Evolutionary conservation across 495 filamentous ascomycete genomes (phyloP).

Genomic region (Penicillium lagena): DNA sequence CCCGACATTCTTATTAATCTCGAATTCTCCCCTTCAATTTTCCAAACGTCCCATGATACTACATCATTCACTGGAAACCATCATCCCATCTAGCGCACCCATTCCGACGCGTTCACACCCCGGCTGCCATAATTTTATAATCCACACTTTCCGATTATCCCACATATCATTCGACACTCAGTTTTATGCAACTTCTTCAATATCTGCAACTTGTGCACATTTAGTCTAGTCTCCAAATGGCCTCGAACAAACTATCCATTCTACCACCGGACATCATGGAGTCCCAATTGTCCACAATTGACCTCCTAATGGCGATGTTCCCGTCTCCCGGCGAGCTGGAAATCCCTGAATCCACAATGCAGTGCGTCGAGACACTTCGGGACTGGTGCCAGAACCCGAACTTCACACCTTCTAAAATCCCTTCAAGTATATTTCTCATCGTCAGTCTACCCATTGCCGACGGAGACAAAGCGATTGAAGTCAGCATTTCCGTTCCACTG

Average conservation of each 20-base stretch:
- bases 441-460: constrained; percentile 21
- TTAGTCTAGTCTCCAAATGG: constrained; percentile 9
- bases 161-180: neutral
- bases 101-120: no score
- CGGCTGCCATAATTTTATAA: no score
- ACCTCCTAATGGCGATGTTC: constrained; percentile 33
- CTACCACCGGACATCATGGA: constrained; percentile 25
- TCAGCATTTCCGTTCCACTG: constrained; percentile 30
- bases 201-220: neutral
- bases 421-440: constrained; percentile 17
- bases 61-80: no score
- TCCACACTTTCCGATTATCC: neutral
- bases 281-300: constrained; percentile 29
- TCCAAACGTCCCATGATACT: no score
- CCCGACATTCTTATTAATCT: no score
- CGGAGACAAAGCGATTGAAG: constrained; percentile 22
- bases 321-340: constrained; percentile 28
- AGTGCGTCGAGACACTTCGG: constrained; percentile 27
- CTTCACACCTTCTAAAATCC: constrained; percentile 8
- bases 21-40: no score
- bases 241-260: constrained; percentile 3
- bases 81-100: no score
- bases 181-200: neutral
- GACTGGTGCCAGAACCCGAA: constrained; percentile 21
- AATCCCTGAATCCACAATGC: constrained; percentile 22